Percentiles rank a stretch among this genome's conserved stretches.
Evolutionary conservation across 1,284 basidiomycete genomes (phyloP).

Genomic region (Irpex sp.): DNA sequence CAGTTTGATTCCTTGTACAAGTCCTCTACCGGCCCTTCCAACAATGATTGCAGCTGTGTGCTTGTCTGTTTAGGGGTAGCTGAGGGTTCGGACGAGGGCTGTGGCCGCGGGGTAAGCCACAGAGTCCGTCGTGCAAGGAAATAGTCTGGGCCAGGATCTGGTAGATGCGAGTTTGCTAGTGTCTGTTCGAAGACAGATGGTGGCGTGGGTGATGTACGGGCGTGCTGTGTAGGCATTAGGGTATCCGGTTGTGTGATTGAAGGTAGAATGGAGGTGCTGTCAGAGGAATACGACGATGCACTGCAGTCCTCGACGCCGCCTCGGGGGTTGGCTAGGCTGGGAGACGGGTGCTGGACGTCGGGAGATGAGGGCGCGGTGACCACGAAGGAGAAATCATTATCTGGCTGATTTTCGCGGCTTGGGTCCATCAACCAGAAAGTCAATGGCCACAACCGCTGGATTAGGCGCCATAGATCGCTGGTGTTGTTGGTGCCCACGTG

Average conservation of each 20-base stretch:
- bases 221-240: slow-evolving; percentile 1
- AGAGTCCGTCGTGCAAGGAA: slow-evolving; percentile 55
- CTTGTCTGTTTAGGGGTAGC: slow-evolving; percentile 23
- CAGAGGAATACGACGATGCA: not conserved
- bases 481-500: slow-evolving; percentile 9
- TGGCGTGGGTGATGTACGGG: not conserved
- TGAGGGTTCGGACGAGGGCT: slow-evolving; percentile 15
- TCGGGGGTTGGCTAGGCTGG: not conserved
- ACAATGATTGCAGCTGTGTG: slow-evolving; percentile 45
- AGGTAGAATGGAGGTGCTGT: not conserved
- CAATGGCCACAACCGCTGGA: slow-evolving; percentile 4
- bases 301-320: not conserved
- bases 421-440: slow-evolving; percentile 4
- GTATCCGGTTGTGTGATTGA: not conserved
- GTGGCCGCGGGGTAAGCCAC: slow-evolving; percentile 41
- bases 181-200: slow-evolving; percentile 32
- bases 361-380: slow-evolving; percentile 24
- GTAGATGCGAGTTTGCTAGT: slow-evolving; percentile 34
- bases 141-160: slow-evolving; percentile 57
- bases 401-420: slow-evolving; percentile 1
- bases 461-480: slow-evolving; percentile 4
- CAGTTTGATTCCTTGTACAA: slow-evolving; percentile 42
- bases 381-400: slow-evolving; percentile 14
- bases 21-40: slow-evolving; percentile 45
- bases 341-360: slow-evolving; percentile 11